Evolutionary conservation across 306 rosid genomes (phyloP).

Genomic region (Castanospermum australe): DNA sequence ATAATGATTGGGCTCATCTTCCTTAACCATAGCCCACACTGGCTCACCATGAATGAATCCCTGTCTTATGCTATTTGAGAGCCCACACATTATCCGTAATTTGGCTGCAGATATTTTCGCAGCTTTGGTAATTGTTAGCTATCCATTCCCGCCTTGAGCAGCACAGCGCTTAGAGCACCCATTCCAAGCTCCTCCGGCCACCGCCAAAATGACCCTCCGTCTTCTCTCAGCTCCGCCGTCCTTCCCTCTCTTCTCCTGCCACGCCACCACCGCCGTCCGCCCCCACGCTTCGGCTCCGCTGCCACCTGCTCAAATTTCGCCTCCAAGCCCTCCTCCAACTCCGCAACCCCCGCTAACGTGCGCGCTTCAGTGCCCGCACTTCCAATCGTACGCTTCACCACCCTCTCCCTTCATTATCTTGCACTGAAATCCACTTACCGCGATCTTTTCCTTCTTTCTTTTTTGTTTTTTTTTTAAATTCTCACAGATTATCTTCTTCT

Average conservation of each 20-base stretch:
- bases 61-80: no score
- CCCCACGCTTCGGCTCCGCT: conserved; percentile 24
- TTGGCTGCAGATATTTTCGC: conserved; percentile 13
- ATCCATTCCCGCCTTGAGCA: conserved; percentile 59
- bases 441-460: not conserved
- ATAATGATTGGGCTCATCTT: no score
- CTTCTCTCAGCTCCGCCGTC: conserved; percentile 48
- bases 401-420: not conserved
- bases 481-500: not conserved
- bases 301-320: conserved; percentile 31
- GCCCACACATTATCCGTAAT: no score
- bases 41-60: no score
- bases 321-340: conserved; percentile 40
- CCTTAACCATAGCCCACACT: no score
- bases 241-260: conserved; percentile 55
- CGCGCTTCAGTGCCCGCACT: conserved; percentile 84
- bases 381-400: conserved; percentile 61
- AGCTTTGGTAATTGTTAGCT: not conserved
- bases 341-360: conserved; percentile 54
- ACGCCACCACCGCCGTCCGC: conserved; percentile 39
- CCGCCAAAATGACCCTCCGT: conserved; percentile 43
- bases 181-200: not conserved
- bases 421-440: not conserved
- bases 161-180: not conserved
- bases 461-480: not conserved